A percentile compares a stretch with the other conserved stretches of the same genome.
Evolutionary conservation across 495 filamentous ascomycete species (phyloP).

Genomic region (Thozetella sp.): DNA sequence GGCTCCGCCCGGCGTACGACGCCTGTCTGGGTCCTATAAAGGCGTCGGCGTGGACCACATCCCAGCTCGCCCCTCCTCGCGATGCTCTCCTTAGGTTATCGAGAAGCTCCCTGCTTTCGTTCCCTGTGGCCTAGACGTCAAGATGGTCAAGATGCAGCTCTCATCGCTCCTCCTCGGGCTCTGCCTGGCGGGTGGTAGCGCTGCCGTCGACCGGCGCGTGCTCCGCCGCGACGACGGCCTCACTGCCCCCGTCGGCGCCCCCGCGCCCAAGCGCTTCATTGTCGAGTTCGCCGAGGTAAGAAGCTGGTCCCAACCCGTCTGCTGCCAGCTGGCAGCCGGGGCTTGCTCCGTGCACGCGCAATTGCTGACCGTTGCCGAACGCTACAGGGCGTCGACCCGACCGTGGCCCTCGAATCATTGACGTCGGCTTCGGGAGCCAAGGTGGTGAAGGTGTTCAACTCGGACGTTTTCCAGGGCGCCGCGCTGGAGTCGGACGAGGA

Average conservation of each 20-base stretch:
- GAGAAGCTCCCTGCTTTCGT: no score
- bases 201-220: not conserved
- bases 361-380: not conserved
- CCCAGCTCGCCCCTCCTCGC: no score
- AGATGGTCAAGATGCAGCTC: conserved; percentile 1
- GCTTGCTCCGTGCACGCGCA: no score
- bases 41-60: no score
- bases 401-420: conserved; percentile 3
- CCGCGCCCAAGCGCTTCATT: conserved; percentile 11
- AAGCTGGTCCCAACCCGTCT: no score
- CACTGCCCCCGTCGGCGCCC: not conserved
- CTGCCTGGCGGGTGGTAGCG: conserved; percentile 1
- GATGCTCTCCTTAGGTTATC: no score
- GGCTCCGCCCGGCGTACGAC: no score
- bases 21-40: no score
- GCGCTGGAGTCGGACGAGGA: not conserved
- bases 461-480: conserved; percentile 13
- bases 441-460: conserved; percentile 27
- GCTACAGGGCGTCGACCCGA: conserved; percentile 1
- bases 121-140: no score
- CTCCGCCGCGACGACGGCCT: not conserved
- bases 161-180: not conserved
- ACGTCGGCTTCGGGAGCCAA: conserved; percentile 5
- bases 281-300: conserved; percentile 13
- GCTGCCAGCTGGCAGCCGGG: no score